Evolutionary conservation across 257 asterid genomes (phyloP).

Genomic region (Nicotiana tomentosiformis): DNA sequence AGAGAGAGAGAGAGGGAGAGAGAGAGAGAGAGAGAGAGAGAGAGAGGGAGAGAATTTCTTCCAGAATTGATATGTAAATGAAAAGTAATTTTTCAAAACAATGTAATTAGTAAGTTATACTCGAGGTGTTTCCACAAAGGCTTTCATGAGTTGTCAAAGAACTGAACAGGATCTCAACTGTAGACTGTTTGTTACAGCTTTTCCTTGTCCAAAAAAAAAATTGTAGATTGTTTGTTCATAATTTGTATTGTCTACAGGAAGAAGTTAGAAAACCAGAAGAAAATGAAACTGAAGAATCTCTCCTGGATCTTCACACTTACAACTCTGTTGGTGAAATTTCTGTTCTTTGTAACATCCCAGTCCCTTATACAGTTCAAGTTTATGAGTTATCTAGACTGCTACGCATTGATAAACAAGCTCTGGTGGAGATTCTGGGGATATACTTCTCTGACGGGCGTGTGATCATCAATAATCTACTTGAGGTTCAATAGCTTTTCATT

Average conservation of each 20-base stretch:
- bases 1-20: no score
- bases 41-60: no score
- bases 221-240: neutral
- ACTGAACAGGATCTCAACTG: neutral
- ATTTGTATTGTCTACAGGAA: constrained; percentile 30
- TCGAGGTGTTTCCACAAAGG: neutral
- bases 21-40: no score
- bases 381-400: constrained; percentile 47
- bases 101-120: neutral
- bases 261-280: constrained; percentile 42
- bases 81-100: neutral
- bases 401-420: constrained; percentile 48
- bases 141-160: neutral
- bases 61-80: no score
- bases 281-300: constrained; percentile 22
- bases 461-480: constrained; percentile 47
- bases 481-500: constrained; percentile 23
- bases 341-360: constrained; percentile 50
- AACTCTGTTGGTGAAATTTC: constrained; percentile 49
- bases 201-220: neutral
- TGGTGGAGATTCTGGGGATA: constrained; percentile 29
- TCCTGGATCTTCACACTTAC: constrained; percentile 23
- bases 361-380: constrained; percentile 40
- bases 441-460: constrained; percentile 50
- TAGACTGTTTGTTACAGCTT: neutral